These are phyloP conservation scores for Pelargonium citronellum DNA, from an alignment of 441 rosid genomes.

Conservation along the genomic window DNA sequence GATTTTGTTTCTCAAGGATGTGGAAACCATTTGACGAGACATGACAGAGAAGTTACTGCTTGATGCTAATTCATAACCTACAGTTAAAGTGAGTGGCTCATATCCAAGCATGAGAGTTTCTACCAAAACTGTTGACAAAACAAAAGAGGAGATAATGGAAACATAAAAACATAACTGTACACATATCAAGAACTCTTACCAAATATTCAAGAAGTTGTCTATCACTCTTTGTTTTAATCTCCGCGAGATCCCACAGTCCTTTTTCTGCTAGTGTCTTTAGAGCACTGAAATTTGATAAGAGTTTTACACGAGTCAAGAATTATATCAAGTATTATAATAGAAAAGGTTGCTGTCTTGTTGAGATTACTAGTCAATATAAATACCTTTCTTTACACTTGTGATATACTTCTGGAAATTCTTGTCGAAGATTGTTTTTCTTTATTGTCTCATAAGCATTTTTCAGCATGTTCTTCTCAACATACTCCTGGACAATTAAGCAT, in stretches of 20 bases:
- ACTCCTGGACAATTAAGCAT: slow-evolving; percentile 60
- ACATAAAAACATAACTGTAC: slow-evolving; percentile 1
- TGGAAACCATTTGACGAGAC: no score
- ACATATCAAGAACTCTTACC: slow-evolving; percentile 34
- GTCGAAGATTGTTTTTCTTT: slow-evolving; percentile 63
- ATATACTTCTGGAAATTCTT: slow-evolving; percentile 62
- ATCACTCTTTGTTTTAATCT: slow-evolving; percentile 57
- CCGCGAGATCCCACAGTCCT: slow-evolving; percentile 91
- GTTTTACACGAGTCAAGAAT: slow-evolving; percentile 2
- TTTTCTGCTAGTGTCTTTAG: slow-evolving; percentile 75
- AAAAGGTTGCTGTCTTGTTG: background rate
- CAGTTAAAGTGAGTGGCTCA: background rate
- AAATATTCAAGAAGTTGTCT: slow-evolving; percentile 62
- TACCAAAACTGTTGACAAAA: background rate
- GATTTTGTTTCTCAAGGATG: no score
- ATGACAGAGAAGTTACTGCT: background rate
- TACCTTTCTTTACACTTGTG: slow-evolving; percentile 79
- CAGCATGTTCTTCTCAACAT: slow-evolving; percentile 59
- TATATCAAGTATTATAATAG: slow-evolving; percentile 14
- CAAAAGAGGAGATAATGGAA: background rate
- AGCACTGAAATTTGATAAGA: slow-evolving; percentile 37
- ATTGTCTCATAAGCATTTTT: slow-evolving; percentile 61
- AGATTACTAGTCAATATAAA: slow-evolving; percentile 13
- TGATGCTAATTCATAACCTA: background rate
- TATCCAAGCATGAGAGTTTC: background rate